Evolutionary conservation across 306 rosid species (phyloP), one percentile per base, ranked within the genome.

Genomic region (Elaeagnus macrophylla): DNA sequence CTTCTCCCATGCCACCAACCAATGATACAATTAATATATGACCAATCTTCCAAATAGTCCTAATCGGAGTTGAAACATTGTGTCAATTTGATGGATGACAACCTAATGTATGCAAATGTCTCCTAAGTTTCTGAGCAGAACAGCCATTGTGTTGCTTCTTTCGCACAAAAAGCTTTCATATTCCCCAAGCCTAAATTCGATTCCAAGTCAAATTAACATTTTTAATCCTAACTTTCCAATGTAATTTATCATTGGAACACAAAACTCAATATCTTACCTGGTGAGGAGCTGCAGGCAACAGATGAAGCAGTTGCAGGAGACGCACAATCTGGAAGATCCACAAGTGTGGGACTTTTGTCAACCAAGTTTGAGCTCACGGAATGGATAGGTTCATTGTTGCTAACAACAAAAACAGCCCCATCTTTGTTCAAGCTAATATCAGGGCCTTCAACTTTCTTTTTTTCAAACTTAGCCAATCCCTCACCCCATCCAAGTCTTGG

Each of bases 301-400:
- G 99, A 82, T 53, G 96, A 93, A 62, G 99, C 96, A 46, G 96
- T 93, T 25, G 95, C 86, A 57, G 99, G 99, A 39, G 99, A 93
- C 58, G 89, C 84, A 70, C 96, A 88, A 46, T 77, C 95, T 11
- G 85, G 70, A 60, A 82, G 77, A 36, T 76, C 83, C 6, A 59
- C 32, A 8, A 72, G 68, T 65, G 76, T 72, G 0, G 94, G 96
- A 65, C 90, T 88, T 77, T 81, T 84, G 47, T 87, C 99, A 13
- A 66, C 61, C 68, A 73, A 56, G 67, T 67, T 78, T 55, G 95
- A 60, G 55, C 85, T 58, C 39, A 61, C 56, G 38, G 76, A 70
- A 66, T 66, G 72, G 57, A 71, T 65, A 39, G 71, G 60, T 61
- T 93, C 99, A 6, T 51, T 39, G 53, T 64, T 82, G 39, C 82